Evolutionary conservation across 495 filamentous ascomycete genomes (phyloP), one percentile per base, ranked within the genome.

Genomic region (Symbiotaphrina buchneri): DNA sequence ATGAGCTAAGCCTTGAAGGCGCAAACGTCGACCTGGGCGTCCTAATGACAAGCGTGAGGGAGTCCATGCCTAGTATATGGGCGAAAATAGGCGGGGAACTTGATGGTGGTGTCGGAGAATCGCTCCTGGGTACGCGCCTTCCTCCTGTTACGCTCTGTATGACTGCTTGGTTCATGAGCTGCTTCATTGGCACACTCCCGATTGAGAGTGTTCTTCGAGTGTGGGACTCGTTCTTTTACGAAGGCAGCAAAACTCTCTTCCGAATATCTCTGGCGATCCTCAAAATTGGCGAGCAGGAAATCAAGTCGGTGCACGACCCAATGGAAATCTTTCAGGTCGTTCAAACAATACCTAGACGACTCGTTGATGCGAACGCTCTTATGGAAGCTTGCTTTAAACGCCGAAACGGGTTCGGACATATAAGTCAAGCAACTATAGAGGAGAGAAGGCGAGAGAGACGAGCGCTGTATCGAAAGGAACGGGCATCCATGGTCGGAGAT

Each of bases 141-240:
- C 87, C 87, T 0, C 79, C 87, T 7, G 83, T 97, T 41, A 84
- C 81, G 6, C 63, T 97, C 1, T 85, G 83, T 37, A 74, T 84
- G 43, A 93, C 84, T 1, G 74, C 82, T n/a, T 97, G 87, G 87
- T 90, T 97, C 49, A 97, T 97, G 87, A 82, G 74, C 10, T 72
- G 83, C 27, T 94, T 87, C 49, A 85, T 94, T 47, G 82, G 84
- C 21, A 91, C 74, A 1, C 50, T 97, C 18, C 87, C 87, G 11
- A 77, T 90, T 39, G 87, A 97, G 47, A 74, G 75, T 23, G 79
- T 78, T 0, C 58, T 94, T 10, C 73, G 87, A 13, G 81, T 97
- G 4, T 97, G 87, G 87, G 87, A 97, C 40, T 63, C 73, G 4
- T 79, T 94, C 47, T 94, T 93, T 55, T 92, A 84, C 48, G 87